phyloP scores from a whole-genome alignment of 2,329 filamentous ascomycete species.

The Exophiala bonariae region DNA sequence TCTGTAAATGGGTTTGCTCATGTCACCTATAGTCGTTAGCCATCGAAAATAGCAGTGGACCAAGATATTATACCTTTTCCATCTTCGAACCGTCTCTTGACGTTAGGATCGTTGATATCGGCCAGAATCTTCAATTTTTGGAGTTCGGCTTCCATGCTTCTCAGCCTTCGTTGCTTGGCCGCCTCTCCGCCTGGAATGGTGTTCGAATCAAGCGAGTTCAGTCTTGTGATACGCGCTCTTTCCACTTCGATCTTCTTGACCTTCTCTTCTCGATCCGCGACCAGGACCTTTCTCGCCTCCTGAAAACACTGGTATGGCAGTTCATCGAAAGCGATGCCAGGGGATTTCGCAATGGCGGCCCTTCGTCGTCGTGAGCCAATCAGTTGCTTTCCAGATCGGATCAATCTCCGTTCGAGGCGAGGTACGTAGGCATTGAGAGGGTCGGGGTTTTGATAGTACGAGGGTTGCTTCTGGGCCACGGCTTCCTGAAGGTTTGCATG shows the following conservation, averaged over 20 bases:
- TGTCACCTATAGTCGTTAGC: constrained; percentile 66
- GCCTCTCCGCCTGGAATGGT: constrained; percentile 62
- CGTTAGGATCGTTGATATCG: constrained; percentile 90
- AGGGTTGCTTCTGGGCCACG: constrained; percentile 36
- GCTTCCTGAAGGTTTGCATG: constrained; percentile 30
- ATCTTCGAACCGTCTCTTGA: constrained; percentile 94
- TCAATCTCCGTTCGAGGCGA: constrained; percentile 66
- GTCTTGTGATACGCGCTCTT: constrained; percentile 65
- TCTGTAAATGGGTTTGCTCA: constrained; percentile 95
- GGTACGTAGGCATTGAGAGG: constrained; percentile 67
- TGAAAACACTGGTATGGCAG: constrained; percentile 98
- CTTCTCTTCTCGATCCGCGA: constrained; percentile 79
- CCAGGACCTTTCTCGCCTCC: constrained; percentile 82
- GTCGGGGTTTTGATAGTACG: constrained; percentile 51
- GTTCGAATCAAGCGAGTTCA: constrained; percentile 60
- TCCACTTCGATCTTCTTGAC: constrained; percentile 69
- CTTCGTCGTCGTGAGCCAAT: constrained; percentile 84
- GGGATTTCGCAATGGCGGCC: constrained; percentile 64
- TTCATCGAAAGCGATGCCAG: constrained; percentile 82
- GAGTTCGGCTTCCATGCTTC: constrained; percentile 69
- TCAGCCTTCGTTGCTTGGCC: constrained; percentile 66
- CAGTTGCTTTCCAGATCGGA: constrained; percentile 68
- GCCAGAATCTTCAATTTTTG: constrained; percentile 83
- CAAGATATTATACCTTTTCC: constrained; percentile 64
- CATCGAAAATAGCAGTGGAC: not conserved